Conservation (phyloP, 306 rosid genomes). For the Rosa persica region DNA sequence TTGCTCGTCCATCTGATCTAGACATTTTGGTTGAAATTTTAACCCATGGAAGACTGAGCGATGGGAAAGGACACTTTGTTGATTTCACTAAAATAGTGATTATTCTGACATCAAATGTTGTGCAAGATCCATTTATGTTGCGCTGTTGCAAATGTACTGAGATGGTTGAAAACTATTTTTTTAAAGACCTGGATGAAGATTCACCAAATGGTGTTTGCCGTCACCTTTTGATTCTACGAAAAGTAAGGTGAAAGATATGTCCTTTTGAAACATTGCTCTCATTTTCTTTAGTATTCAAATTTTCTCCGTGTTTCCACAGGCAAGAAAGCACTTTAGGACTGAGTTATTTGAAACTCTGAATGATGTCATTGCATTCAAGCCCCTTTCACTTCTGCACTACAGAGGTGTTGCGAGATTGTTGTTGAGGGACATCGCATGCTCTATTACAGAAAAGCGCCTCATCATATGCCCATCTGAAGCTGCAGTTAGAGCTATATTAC, state of each 20-base stretch:
- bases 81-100: not conserved
- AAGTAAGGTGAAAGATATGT: not conserved
- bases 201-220: not conserved
- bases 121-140: slow-evolving; percentile 5
- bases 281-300: not conserved
- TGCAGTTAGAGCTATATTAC: slow-evolving; percentile 5
- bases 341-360: slow-evolving; percentile 6
- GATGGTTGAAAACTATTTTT: not conserved
- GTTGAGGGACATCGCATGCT: not conserved
- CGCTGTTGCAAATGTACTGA: not conserved
- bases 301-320: not conserved
- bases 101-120: slow-evolving; percentile 11
- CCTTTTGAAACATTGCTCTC: not conserved
- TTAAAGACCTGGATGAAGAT: not conserved
- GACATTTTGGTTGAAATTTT: not conserved
- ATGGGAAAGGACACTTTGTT: not conserved
- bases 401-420: not conserved
- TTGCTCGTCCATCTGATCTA: not conserved
- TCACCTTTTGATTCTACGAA: not conserved
- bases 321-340: slow-evolving; percentile 1
- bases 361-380: not conserved
- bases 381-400: slow-evolving; percentile 9
- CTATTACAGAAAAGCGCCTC: not conserved
- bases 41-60: not conserved
- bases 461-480: not conserved